Base-by-base conservation (phyloP, 768 basidiomycete species). In the Cantharellus cinnabarinus region DNA sequence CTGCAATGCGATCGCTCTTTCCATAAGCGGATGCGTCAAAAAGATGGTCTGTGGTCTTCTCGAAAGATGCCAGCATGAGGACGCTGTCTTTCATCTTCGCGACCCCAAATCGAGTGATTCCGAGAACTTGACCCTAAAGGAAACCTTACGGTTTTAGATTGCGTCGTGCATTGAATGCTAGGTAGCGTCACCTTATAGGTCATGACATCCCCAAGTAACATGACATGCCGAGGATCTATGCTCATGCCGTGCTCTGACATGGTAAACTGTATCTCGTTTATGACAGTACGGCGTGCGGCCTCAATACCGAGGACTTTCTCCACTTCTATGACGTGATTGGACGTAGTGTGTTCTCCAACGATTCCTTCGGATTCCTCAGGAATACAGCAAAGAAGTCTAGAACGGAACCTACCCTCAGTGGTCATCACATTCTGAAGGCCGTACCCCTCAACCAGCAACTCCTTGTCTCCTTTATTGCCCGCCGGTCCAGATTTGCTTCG, bases 51-150 rank as follows among this genome's bases (percentile, higher is more conserved):
- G 95, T 99, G 14, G 95, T 98, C 74, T 98, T 98, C 72, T 99
- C 95, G 70, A 99, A 99, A 35, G 90, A 95, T 5, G 95, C 95
- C 65, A 98, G 75, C 95, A 98, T 99, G 66, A 99, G 79, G 0
- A 97, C 93, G 66, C 89, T 90, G 70, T 99, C 95, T 70, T 98
- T 98, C 90, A 98, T 98, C 74, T 97, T 97, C 4, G 93, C 89
- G 35, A 99, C 94, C 67, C 95, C 95, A 70, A 98, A 98, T 39
- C 95, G 86, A 4, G 95, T 99, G 69, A 99, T 98, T 51, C 95
- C 95, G 57, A 99, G 73, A 0, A 98, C 91, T 68, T 98, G 94
- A 50, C 95, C 95, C 88, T 93, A 67, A 20, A 61, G 10, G 20
- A 38, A 40, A 15, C 14, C 15, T 62, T 29, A 29, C 7, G 20